Conservation (phyloP, 257 asterid genomes). For the Solanum paucissectum region DNA sequence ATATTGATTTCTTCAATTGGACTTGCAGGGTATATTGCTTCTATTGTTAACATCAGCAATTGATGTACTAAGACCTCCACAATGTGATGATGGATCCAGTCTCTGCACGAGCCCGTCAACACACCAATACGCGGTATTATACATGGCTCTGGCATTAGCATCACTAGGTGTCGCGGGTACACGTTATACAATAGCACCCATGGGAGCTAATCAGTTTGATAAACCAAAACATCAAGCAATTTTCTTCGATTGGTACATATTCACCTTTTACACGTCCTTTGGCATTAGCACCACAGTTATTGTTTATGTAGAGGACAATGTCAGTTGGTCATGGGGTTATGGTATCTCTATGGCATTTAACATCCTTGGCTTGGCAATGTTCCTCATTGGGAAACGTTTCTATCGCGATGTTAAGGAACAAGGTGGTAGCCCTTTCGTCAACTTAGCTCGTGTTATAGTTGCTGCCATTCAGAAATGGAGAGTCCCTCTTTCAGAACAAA, state of each 20-base stretch:
- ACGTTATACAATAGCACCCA: slow-evolving; percentile 19
- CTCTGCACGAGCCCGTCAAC: slow-evolving; percentile 8
- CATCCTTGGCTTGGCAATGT: slow-evolving; percentile 11
- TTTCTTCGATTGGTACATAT: slow-evolving; percentile 25
- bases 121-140: slow-evolving; percentile 11
- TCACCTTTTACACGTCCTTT: slow-evolving; percentile 12
- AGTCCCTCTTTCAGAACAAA: slow-evolving; percentile 16
- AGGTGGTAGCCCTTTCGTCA: slow-evolving; percentile 48
- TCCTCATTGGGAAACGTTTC: slow-evolving; percentile 14
- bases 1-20: not conserved
- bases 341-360: slow-evolving; percentile 13
- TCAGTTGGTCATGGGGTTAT: slow-evolving; percentile 25
- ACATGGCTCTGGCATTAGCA: slow-evolving; percentile 13
- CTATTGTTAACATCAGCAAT: slow-evolving; percentile 21
- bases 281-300: slow-evolving; percentile 13
- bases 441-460: slow-evolving; percentile 38
- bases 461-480: slow-evolving; percentile 40
- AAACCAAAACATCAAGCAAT: slow-evolving; percentile 14
- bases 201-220: slow-evolving; percentile 27
- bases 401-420: slow-evolving; percentile 24
- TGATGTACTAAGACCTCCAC: slow-evolving; percentile 13
- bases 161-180: slow-evolving; percentile 23
- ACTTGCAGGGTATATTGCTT: slow-evolving; percentile 17
- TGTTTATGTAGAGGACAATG: slow-evolving; percentile 23
- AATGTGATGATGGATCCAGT: slow-evolving; percentile 13